Base-by-base conservation (phyloP, 202 grass and related monocot genomes). In the Dendrocalamus latiflorus region DNA sequence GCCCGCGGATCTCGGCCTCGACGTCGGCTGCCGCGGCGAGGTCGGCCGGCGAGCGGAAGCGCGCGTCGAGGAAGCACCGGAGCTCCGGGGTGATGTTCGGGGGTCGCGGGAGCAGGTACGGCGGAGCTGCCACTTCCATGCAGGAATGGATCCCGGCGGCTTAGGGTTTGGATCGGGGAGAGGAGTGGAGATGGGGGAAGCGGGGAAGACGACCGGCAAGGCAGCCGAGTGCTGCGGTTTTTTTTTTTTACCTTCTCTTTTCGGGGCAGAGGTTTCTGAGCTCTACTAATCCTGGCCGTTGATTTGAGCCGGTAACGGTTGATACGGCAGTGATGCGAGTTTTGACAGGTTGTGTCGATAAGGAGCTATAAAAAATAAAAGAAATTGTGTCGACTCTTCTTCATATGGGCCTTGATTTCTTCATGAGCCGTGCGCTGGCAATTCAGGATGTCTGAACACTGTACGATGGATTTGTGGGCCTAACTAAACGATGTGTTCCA, bases 91-190 rank as follows among this genome's bases (percentile, higher is more conserved):
- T n/a, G n/a, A n/a, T n/a, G n/a, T n/a, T n/a, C n/a, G n/a, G n/a
- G n/a, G 82, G 68, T 9, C 58, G 78, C 41, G 37, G 77, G 21
- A 83, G 57, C 9, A 49, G 49, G 30, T 72, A 51, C 13, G 82
- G 70, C 9, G 54, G 80, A 76, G 16, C 80, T 77, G 67, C 83
- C 49, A 90, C 79, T 71, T 94, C 86, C 91, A 94, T 94, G 76
- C 76, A 45, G 54, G 28, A 55, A 47, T 57, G 54, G 75, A 70
- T 69, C 64, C n/a, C 45, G 18, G 9, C 70, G 9, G n/a, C 61
- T 83, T 86, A 79, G 77, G 77, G 51, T 51, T 91, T 70, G 72
- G 90, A 83, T 86, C 75, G 20, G 45, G 61, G 14, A 42, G 39
- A 44, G 43, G 20, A 81, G 63, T 20, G 70, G 36, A 75, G 62